Evolutionary conservation across 306 rosid species (phyloP).

Genomic region (Arachis hypogaea): DNA sequence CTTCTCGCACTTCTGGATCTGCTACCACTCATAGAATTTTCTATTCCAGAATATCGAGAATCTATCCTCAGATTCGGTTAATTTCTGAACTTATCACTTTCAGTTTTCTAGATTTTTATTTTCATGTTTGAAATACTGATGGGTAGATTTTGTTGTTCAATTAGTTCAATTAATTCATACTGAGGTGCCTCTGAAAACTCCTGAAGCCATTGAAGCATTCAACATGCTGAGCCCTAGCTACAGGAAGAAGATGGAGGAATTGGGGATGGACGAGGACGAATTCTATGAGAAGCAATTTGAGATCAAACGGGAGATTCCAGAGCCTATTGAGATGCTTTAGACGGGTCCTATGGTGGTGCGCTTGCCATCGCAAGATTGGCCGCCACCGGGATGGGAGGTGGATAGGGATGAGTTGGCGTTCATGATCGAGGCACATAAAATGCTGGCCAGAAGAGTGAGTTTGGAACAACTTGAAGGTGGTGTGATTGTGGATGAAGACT

Average conservation of each 20-base stretch:
- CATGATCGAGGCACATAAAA: constrained; percentile 76
- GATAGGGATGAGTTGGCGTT: constrained; percentile 77
- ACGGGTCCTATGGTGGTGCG: constrained; percentile 61
- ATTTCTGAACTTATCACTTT: too few species aligned
- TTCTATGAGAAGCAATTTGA: constrained; percentile 65
- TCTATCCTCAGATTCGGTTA: too few species aligned
- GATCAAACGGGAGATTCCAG: constrained; percentile 77
- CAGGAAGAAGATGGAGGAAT: constrained; percentile 71
- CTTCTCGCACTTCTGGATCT: too few species aligned
- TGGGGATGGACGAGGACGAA: constrained; percentile 91
- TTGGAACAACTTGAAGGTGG: constrained; percentile 56
- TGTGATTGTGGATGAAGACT: constrained; percentile 26
- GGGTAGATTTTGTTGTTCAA: too few species aligned
- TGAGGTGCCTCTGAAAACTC: constrained; percentile 79
- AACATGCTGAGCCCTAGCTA: constrained; percentile 76
- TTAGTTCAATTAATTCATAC: too few species aligned
- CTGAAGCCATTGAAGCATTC: constrained; percentile 92
- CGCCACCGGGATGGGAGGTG: constrained; percentile 94
- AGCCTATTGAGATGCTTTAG: constrained; percentile 70
- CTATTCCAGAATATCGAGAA: too few species aligned
- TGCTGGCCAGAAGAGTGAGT: constrained; percentile 62
- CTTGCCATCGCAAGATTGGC: constrained; percentile 95
- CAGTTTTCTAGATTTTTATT: too few species aligned
- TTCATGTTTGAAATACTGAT: too few species aligned
- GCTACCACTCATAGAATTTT: too few species aligned